A percentile compares a stretch with the other conserved stretches of the same genome.
These are phyloP conservation scores for Hypoxylon rubiginosum DNA, from an alignment of 2,329 filamentous ascomycete species.

Conservation along the genomic window DNA sequence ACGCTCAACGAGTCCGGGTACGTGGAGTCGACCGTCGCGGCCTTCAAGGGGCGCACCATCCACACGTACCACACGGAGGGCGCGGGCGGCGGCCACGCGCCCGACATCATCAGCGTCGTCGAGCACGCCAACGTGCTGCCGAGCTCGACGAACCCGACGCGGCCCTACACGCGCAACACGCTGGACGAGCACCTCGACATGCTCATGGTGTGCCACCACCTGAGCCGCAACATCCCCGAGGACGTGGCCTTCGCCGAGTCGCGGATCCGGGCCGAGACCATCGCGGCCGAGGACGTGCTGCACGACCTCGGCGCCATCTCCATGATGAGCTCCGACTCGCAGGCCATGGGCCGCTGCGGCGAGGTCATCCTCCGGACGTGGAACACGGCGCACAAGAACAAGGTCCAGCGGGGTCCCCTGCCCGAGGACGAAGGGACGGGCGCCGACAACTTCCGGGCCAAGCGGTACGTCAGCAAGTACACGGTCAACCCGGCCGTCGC, in stretches of 20 bases:
- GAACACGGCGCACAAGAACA: constrained; percentile 99
- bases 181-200: constrained; percentile 97
- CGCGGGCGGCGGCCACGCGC: constrained; percentile 92
- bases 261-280: constrained; percentile 94
- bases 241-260: constrained; percentile 96
- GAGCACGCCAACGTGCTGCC: constrained; percentile 90
- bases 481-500: constrained; percentile 94
- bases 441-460: constrained; percentile 92
- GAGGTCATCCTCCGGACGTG: constrained; percentile 94
- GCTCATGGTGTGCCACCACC: constrained; percentile 97
- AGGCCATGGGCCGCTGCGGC: constrained; percentile 96
- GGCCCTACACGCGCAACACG: constrained; percentile 91
- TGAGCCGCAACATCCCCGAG: constrained; percentile 92
- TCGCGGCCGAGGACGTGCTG: constrained; percentile 94
- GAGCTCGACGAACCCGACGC: constrained; percentile 90
- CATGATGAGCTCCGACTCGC: constrained; percentile 97
- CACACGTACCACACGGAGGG: constrained; percentile 98
- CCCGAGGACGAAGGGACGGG: constrained; percentile 82
- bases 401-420: constrained; percentile 81
- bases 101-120: constrained; percentile 95
- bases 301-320: constrained; percentile 95
- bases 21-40: constrained; percentile 89
- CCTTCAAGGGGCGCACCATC: constrained; percentile 88
- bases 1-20: constrained; percentile 98
- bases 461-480: constrained; percentile 94